Conservation (phyloP, 176 grass and related monocot species). For the Musa schizocarpa region DNA sequence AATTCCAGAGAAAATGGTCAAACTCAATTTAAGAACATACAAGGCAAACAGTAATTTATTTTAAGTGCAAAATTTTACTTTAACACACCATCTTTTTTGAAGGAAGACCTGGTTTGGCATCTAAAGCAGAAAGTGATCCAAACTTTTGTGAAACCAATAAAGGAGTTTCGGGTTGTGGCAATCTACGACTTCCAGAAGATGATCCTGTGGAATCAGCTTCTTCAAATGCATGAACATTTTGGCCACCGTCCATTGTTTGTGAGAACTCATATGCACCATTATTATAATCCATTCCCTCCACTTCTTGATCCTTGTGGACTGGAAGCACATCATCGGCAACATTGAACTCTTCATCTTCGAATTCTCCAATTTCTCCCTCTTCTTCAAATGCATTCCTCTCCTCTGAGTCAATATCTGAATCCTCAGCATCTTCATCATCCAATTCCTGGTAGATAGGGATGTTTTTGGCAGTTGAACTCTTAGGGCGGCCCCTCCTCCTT, state of each 20-base stretch:
- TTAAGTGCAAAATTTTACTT: constrained; percentile 5
- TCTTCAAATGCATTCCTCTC: constrained; percentile 65
- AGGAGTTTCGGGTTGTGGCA: constrained; percentile 36
- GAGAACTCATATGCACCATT: constrained; percentile 33
- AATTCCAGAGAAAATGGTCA: constrained; percentile 16
- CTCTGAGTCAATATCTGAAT: constrained; percentile 72
- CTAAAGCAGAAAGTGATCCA: constrained; percentile 17
- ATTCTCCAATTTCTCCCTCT: constrained; percentile 61
- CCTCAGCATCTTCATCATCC: constrained; percentile 76
- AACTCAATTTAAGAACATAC: constrained; percentile 4
- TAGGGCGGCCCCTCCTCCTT: constrained; percentile 51
- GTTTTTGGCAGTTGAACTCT: constrained; percentile 27
- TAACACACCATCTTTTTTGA: constrained; percentile 57
- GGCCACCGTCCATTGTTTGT: constrained; percentile 26
- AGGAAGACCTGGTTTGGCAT: constrained; percentile 37
- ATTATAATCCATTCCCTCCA: constrained; percentile 20
- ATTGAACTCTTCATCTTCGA: constrained; percentile 79
- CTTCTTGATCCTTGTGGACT: constrained; percentile 37
- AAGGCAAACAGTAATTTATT: constrained; percentile 4
- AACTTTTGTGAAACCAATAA: constrained; percentile 13
- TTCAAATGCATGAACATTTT: constrained; percentile 39
- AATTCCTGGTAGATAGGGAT: constrained; percentile 78
- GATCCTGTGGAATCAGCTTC: constrained; percentile 77
- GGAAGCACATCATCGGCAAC: constrained; percentile 42
- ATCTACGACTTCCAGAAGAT: constrained; percentile 80